phyloP scores from a whole-genome alignment of 2,329 filamentous ascomycete species.

The Grosmannia clavigera region DNA sequence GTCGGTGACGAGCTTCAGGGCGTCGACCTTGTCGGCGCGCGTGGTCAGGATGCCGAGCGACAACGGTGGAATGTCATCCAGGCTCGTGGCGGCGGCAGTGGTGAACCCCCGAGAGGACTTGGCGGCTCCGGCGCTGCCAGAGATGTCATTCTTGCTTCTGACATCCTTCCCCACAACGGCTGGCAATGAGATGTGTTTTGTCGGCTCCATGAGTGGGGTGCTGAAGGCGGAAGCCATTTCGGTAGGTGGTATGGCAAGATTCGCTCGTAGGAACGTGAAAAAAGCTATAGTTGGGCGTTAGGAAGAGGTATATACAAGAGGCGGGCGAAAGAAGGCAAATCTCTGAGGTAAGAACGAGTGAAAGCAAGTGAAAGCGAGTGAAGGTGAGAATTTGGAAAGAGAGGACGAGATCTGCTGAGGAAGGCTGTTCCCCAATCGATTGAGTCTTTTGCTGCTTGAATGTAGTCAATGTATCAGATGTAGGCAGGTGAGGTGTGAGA shows the following conservation, averaged over 20 bases:
- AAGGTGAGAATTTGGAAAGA: not conserved
- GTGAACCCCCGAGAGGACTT: conserved; percentile 19
- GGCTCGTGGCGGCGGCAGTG: conserved; percentile 17
- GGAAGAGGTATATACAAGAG: not conserved
- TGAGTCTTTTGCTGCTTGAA: not conserved
- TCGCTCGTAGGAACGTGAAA: conserved; percentile 70
- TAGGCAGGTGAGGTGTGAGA: not conserved
- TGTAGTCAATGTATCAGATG: not conserved
- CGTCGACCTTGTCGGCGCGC: conserved; percentile 50
- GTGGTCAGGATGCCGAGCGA: conserved; percentile 44
- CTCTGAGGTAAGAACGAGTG: not conserved
- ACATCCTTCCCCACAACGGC: not conserved
- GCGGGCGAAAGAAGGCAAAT: not conserved
- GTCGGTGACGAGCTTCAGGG: conserved; percentile 64
- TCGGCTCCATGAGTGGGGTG: conserved; percentile 50
- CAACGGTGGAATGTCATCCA: conserved; percentile 48
- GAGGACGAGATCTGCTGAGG: not conserved
- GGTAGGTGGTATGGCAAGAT: conserved; percentile 55
- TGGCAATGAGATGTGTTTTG: conserved; percentile 13
- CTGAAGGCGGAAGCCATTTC: conserved; percentile 50
- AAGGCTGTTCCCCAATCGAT: not conserved
- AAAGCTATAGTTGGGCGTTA: conserved; percentile 56
- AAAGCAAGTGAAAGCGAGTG: not conserved
- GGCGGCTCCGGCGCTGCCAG: not conserved
- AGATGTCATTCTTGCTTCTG: not conserved